Percentiles rank a stretch among this genome's conserved stretches.
phyloP scores from a whole-genome alignment of 352 stramenopile genomes.

The Halophytophthora polymorphica region DNA sequence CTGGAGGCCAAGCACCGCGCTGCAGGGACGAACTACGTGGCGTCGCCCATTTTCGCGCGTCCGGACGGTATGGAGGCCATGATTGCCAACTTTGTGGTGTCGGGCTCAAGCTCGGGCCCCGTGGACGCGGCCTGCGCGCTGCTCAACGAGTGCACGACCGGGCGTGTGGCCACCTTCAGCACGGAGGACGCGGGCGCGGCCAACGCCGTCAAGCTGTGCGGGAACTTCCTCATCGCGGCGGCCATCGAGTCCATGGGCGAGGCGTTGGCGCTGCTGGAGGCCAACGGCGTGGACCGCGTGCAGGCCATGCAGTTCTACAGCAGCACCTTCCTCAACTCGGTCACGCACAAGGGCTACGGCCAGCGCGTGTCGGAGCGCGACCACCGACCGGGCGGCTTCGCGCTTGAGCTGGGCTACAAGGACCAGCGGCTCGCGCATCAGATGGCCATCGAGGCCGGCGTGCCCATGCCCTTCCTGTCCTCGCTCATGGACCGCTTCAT shows the following conservation, averaged over 20 bases:
- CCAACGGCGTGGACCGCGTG: slow-evolving; percentile 68
- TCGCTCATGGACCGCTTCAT: slow-evolving; percentile 69
- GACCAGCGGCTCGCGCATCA: slow-evolving; percentile 62
- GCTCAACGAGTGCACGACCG: slow-evolving; percentile 38
- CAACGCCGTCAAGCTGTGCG: slow-evolving; percentile 77
- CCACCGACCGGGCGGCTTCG: slow-evolving; percentile 67
- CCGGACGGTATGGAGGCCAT: slow-evolving; percentile 67
- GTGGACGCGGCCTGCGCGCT: slow-evolving; percentile 33
- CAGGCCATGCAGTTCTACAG: slow-evolving; percentile 77
- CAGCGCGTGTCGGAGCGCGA: slow-evolving; percentile 74
- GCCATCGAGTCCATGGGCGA: slow-evolving; percentile 82
- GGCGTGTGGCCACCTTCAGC: slow-evolving; percentile 49
- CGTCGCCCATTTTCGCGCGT: slow-evolving; percentile 66
- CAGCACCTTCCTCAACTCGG: slow-evolving; percentile 76
- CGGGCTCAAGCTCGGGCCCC: slow-evolving; percentile 31
- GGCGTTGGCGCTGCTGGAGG: slow-evolving; percentile 60
- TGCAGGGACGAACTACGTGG: slow-evolving; percentile 37
- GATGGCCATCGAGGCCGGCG: slow-evolving; percentile 43
- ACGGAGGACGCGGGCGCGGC: slow-evolving; percentile 52
- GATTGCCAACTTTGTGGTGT: slow-evolving; percentile 65
- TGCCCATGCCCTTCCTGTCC: slow-evolving; percentile 80
- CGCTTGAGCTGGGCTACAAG: slow-evolving; percentile 72
- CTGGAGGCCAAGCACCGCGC: slow-evolving; percentile 37
- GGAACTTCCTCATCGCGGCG: slow-evolving; percentile 78
- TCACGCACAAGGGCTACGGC: slow-evolving; percentile 80